Evolutionary conservation across 306 rosid genomes (phyloP).

Genomic region (Cyamopsis tetragonoloba): DNA sequence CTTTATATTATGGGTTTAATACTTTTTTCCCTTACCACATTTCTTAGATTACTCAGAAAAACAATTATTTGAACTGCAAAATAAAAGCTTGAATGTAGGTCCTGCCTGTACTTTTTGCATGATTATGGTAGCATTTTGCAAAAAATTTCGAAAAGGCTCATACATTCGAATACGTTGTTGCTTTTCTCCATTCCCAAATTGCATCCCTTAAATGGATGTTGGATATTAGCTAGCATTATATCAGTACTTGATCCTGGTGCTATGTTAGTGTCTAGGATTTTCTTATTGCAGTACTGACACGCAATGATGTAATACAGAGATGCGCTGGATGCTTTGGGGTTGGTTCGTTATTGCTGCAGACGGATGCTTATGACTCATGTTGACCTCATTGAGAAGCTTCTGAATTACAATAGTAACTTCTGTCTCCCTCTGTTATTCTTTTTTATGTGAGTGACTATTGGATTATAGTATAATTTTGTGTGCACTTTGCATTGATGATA

Average conservation of each 20-base stretch:
- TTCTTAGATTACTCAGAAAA: too few species aligned
- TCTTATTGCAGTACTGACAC: not conserved
- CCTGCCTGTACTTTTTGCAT: too few species aligned
- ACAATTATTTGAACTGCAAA: not conserved
- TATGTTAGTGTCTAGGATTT: not conserved
- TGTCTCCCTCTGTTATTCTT: not conserved
- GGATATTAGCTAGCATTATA: not conserved
- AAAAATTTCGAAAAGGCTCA: not conserved
- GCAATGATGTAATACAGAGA: slow-evolving; percentile 46
- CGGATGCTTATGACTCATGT: slow-evolving; percentile 97
- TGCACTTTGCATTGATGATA: not conserved
- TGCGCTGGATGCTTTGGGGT: slow-evolving; percentile 84
- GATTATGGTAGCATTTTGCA: not conserved
- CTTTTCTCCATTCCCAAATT: too few species aligned
- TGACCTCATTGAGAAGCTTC: slow-evolving; percentile 92
- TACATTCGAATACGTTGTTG: not conserved
- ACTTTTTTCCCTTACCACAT: too few species aligned
- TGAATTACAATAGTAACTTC: slow-evolving; percentile 81
- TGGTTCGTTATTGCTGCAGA: slow-evolving; percentile 91
- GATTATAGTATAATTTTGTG: not conserved
- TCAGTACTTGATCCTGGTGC: not conserved
- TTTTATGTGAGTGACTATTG: not conserved
- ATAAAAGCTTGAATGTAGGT: not conserved
- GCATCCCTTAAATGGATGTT: not conserved
- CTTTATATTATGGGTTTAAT: too few species aligned